Evolutionary conservation across 139 green algal genomes (phyloP).

Genomic region (Microglena sp.): DNA sequence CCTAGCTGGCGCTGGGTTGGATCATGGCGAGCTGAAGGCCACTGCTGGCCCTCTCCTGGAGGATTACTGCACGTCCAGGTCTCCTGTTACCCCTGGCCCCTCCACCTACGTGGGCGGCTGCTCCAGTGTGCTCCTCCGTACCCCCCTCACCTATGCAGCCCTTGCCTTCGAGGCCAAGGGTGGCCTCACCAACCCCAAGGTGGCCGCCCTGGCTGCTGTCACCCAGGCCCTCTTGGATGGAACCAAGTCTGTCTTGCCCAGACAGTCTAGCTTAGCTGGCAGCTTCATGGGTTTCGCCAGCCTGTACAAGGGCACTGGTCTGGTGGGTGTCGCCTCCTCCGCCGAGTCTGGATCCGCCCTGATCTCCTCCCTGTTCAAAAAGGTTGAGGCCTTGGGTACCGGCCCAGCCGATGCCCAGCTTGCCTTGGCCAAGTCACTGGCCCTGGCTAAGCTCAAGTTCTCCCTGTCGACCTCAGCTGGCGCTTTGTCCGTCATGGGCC

Average conservation of each 20-base stretch:
- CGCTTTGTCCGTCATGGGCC: constrained; percentile 7
- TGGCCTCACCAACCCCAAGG: constrained; percentile 35
- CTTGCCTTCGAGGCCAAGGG: constrained; percentile 45
- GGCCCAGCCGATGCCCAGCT: constrained; percentile 22
- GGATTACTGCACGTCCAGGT: too few relatives aligned
- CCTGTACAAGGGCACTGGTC: constrained; percentile 29
- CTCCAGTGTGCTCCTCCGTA: constrained; percentile 24
- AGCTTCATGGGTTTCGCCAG: constrained; percentile 20
- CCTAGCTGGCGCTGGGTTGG: constrained; percentile 26
- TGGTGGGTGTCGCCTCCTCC: constrained; percentile 26
- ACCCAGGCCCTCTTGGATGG: constrained; percentile 40
- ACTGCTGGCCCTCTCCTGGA: constrained; percentile 14
- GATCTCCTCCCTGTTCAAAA: constrained; percentile 23
- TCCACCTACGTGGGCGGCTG: constrained; percentile 38
- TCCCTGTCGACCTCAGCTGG: constrained; percentile 2
- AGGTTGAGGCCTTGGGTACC: constrained; percentile 22
- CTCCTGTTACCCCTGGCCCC: neutral
- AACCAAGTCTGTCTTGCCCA: constrained; percentile 26
- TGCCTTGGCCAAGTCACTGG: constrained; percentile 24
- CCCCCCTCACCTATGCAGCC: constrained; percentile 23
- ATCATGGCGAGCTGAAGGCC: constrained; percentile 20
- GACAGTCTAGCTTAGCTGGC: constrained; percentile 17
- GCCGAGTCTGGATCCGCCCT: constrained; percentile 10
- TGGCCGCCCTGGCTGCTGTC: constrained; percentile 26
- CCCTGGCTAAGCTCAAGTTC: constrained; percentile 13